Base-by-base conservation (phyloP, 2,329 filamentous ascomycete genomes). In the Colletotrichum trifolii region DNA sequence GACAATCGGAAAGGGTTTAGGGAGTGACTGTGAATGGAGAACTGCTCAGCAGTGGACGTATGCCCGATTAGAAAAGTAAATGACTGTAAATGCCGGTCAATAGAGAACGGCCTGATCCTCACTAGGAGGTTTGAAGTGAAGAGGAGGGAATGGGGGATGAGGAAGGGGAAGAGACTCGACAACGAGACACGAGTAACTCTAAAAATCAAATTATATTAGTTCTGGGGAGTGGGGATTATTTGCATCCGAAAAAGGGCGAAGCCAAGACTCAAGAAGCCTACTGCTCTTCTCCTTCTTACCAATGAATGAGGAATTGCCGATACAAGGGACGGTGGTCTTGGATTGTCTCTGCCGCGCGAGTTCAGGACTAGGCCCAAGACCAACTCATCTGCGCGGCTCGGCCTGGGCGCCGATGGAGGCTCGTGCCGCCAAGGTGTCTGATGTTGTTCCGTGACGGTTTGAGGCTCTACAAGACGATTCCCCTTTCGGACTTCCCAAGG, bases 361-460 rank as follows among this genome's bases (percentile, higher is more conserved):
- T n/a, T 33, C 12, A 56, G 13, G 15, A 17, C 35, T 10, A 36
- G 25, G 3, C 17, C 39, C 25, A 61, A 50, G 50, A 61, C 50
- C 43, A 52, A 42, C 39, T 60, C 17, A 15, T 42, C 3, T 15
- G 8, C 35, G 10, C 13, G 57, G 39, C 6, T 34, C 38, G 50
- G 33, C 57, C 57, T 52, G 34, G 40, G 40, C 56, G 35, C 52
- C 39, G 33, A 25, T 46, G 10, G 4, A 46, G 45, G 61, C 45
- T 60, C 56, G 34, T 53, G 57, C 39, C 38, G 58, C 63, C 58
- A 65, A 62, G 58, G 12, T 57, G 63, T 65, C 63, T 65, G 63
- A 53, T 48, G 36, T n/a, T 65, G 63, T 65, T 65, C 63, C 63
- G 63, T 53, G 58, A 65, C 34, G 47, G 63, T 65, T 65, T 65